A percentile compares a stretch with the other conserved stretches of the same genome.
phyloP scores from a whole-genome alignment of 768 basidiomycete species.

The Suillus americanus region DNA sequence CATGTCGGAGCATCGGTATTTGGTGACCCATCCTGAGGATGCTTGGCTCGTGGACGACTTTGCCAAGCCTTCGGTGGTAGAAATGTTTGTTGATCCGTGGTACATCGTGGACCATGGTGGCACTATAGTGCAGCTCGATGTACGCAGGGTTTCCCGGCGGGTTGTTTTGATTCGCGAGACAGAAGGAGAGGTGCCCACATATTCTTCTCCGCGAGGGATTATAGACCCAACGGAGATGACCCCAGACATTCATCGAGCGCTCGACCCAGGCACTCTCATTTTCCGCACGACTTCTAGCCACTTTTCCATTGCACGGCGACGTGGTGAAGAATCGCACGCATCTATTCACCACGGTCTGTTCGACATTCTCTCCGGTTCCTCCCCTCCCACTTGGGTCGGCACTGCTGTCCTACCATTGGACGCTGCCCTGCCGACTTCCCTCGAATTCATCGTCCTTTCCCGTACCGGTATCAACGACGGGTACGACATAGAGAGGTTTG shows the following conservation, averaged over 20 bases:
- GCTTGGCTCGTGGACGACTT: background rate
- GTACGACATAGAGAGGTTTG: constrained; percentile 5
- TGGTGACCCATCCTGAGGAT: background rate
- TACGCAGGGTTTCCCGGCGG: constrained; percentile 3
- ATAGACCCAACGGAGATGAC: constrained; percentile 1
- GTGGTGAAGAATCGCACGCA: background rate
- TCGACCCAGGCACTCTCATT: constrained; percentile 20
- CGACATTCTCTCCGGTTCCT: constrained; percentile 8
- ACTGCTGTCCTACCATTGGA: constrained; percentile 18
- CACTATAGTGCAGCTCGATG: constrained; percentile 14
- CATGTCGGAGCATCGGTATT: constrained; percentile 1
- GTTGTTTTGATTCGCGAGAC: background rate
- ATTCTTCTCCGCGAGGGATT: constrained; percentile 8
- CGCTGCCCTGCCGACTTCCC: constrained; percentile 5
- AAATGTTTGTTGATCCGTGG: constrained; percentile 19
- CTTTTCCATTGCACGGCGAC: constrained; percentile 10
- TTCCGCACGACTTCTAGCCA: constrained; percentile 21
- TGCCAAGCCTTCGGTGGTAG: constrained; percentile 10
- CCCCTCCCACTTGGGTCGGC: constrained; percentile 8
- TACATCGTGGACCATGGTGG: constrained; percentile 14
- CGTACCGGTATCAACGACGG: constrained; percentile 9
- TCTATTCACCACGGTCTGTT: constrained; percentile 14
- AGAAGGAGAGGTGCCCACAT: background rate
- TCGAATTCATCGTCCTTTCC: constrained; percentile 24
- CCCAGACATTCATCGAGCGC: background rate